phyloP scores from a whole-genome alignment of 129 eudicot species.

The Chrysanthemum lavandulifolium region DNA sequence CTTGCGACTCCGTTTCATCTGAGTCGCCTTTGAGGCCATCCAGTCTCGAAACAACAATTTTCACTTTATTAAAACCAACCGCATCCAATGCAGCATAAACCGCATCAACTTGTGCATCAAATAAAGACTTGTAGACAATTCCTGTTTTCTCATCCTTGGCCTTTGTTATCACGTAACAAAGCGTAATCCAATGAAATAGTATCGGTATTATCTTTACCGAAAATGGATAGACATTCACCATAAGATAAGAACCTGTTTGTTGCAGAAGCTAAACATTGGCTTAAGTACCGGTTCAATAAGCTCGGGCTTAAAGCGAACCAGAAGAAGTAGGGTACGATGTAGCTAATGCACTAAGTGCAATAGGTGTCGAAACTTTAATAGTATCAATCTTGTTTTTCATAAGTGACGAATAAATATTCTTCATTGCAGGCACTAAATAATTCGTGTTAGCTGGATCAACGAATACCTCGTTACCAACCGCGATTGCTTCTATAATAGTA shows the following conservation, averaged over 20 bases:
- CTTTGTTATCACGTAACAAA: constrained; percentile 46
- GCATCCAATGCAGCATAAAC: constrained; percentile 72
- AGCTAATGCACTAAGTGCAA: constrained; percentile 64
- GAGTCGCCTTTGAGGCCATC: constrained; percentile 91
- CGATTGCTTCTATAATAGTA: constrained; percentile 62
- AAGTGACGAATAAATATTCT: constrained; percentile 59
- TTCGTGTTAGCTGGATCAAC: constrained; percentile 58
- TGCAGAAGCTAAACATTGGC: constrained; percentile 69
- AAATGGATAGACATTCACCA: constrained; percentile 89
- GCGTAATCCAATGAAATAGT: constrained; percentile 82
- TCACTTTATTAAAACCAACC: constrained; percentile 43
- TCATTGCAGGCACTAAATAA: constrained; percentile 83
- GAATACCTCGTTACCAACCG: constrained; percentile 92
- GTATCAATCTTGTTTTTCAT: constrained; percentile 30
- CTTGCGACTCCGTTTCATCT: constrained; percentile 64
- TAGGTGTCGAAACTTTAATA: constrained; percentile 73
- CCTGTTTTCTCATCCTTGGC: constrained; percentile 72
- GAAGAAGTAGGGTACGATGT: constrained; percentile 81
- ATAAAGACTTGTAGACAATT: constrained; percentile 49
- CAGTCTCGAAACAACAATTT: constrained; percentile 71
- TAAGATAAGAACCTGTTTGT: constrained; percentile 60
- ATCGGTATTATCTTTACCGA: constrained; percentile 70
- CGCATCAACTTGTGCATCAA: constrained; percentile 93
- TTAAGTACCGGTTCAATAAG: constrained; percentile 63
- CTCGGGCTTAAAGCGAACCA: constrained; percentile 72